phyloP scores from a whole-genome alignment of 441 rosid species.

The Mallotus repandus region DNA sequence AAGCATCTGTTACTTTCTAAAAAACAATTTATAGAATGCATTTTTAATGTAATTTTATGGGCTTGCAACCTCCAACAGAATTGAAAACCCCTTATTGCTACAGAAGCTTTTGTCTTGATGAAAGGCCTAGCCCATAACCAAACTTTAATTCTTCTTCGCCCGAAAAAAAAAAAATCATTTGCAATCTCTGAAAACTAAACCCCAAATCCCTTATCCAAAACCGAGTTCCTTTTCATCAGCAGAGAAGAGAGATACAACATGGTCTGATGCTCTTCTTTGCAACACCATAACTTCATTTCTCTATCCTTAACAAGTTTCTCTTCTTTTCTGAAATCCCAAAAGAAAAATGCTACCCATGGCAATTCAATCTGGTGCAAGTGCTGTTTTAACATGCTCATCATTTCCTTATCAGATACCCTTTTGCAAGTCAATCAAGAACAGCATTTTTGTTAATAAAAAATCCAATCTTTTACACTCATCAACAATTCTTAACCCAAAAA shows the following conservation, averaged over 20 bases:
- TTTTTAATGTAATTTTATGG: neutral
- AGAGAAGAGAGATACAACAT: constrained; percentile 3
- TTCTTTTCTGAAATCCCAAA: constrained; percentile 7
- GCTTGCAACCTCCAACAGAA: neutral
- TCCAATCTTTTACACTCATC: constrained; percentile 2
- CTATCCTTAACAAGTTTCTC: neutral
- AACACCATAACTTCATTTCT: constrained; percentile 1
- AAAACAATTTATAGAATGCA: no score
- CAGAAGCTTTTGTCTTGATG: neutral
- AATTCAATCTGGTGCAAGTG: constrained; percentile 33
- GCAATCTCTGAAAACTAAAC: neutral
- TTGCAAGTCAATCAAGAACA: constrained; percentile 24
- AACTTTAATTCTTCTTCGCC: neutral
- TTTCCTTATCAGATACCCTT: constrained; percentile 25
- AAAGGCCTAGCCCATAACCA: neutral
- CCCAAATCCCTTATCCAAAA: constrained; percentile 44
- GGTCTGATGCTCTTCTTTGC: constrained; percentile 4
- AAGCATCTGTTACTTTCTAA: no score
- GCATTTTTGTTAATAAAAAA: constrained; percentile 11
- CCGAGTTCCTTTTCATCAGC: constrained; percentile 14
- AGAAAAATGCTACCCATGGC: constrained; percentile 51
- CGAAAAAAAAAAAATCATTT: neutral
- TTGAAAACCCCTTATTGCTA: no score
- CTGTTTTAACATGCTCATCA: constrained; percentile 34
- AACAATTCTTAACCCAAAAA: constrained; percentile 13